Evolutionary conservation across 2,329 filamentous ascomycete genomes (phyloP).

Genomic region (Microsporum ferrugineum): DNA sequence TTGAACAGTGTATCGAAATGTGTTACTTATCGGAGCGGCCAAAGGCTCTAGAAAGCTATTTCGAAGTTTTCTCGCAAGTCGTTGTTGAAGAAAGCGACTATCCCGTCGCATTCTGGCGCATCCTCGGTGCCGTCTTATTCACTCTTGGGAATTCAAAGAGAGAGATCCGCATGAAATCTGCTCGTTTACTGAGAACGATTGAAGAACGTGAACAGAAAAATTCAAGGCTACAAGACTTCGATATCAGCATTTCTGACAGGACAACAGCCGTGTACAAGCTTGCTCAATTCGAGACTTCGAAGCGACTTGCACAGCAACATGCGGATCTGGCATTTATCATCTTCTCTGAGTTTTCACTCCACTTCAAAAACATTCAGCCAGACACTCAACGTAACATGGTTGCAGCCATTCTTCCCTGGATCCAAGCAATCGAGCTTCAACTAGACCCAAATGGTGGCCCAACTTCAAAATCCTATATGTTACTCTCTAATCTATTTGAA

Average conservation of each 20-base stretch:
- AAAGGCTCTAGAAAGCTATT: constrained; percentile 89
- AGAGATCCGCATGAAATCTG: constrained; percentile 78
- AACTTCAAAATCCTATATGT: constrained; percentile 83
- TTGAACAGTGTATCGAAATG: constrained; percentile 81
- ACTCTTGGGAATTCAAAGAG: constrained; percentile 87
- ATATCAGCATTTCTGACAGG: constrained; percentile 97
- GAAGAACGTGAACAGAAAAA: constrained; percentile 74
- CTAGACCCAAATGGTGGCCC: constrained; percentile 85
- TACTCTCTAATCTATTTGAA: constrained; percentile 87
- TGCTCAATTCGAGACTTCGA: constrained; percentile 93
- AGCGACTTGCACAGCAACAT: constrained; percentile 76
- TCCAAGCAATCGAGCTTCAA: constrained; percentile 85
- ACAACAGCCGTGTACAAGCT: constrained; percentile 96
- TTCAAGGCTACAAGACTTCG: constrained; percentile 90
- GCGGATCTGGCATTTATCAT: constrained; percentile 82
- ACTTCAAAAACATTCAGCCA: constrained; percentile 77
- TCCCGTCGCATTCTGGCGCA: constrained; percentile 77
- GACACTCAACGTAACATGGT: constrained; percentile 87
- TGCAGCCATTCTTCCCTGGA: constrained; percentile 88
- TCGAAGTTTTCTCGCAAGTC: constrained; percentile 80
- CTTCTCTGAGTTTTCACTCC: constrained; percentile 88
- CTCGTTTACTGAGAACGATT: constrained; percentile 63
- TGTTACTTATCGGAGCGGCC: constrained; percentile 74
- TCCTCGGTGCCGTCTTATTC: constrained; percentile 77
- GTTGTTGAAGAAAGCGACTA: constrained; percentile 74